Evolutionary conservation across 2,329 filamentous ascomycete species (phyloP), one percentile per base, ranked within the genome.

Genomic region (Apiospora saccharicola): DNA sequence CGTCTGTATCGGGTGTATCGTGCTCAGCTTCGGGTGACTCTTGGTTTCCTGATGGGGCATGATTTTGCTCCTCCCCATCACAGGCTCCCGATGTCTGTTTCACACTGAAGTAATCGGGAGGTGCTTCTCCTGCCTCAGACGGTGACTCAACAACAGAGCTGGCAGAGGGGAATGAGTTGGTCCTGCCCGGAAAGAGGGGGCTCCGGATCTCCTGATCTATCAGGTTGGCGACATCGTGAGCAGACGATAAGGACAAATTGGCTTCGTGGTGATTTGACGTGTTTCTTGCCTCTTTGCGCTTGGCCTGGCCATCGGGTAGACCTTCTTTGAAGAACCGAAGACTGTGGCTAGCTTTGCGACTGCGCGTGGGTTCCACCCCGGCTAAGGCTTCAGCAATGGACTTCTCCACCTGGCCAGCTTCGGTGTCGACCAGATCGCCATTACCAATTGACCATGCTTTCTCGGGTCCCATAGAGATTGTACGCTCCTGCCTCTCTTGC

Each of bases 271-370:
- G 44, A 14, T 30, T n/a, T 7, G 67, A 26, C 26, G 67, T 22
- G 14, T 77, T 73, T 24, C 81, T 83, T 14, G 80, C 79, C 14
- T 90, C 90, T 75, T 84, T 88, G 75, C 86, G 88, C 76, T 87
- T 88, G 57, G 81, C 78, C 77, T 88, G 88, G 64, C 91, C 89
- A 70, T 90, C 88, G 3, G 89, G 89, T 24, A 91, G 81, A 46
- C 89, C 90, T 79, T 92, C 90, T 74, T 90, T 90, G 83, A 92
- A 92, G 77, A 92, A 90, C 1, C 90, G 86, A 72, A 92, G 82
- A 75, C 89, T 91, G 79, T 92, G 90, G 76, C 90, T 92, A 51
- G 90, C 88, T 80, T 92, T 92, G 75, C 90, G 88, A 77, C 90
- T 93, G 70, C 90, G 88, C 67, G 88, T 91, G 57, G 85, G 89